A percentile compares a stretch with the other conserved stretches of the same genome.
Evolutionary conservation across 2,329 filamentous ascomycete genomes (phyloP).

Genomic region (Beauveria rudraprayagi): DNA sequence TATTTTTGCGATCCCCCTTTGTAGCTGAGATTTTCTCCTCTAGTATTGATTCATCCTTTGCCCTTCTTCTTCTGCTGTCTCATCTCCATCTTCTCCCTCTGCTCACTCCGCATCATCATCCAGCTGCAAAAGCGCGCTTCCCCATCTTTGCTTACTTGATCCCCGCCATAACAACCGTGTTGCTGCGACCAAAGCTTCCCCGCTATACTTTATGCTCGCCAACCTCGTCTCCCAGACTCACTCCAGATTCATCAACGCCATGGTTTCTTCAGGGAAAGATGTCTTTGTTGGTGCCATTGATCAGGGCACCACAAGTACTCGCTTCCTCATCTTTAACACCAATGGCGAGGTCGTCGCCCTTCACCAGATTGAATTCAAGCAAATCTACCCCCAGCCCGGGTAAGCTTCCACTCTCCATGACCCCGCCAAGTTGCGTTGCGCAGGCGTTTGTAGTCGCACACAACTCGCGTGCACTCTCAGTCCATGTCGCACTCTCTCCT

Average conservation of each 20-base stretch:
- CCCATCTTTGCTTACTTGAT: slow-evolving; percentile 8
- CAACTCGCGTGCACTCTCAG: too few relatives aligned
- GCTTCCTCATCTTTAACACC: slow-evolving; percentile 71
- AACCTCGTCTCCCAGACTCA: slow-evolving; percentile 17
- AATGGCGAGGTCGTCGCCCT: slow-evolving; percentile 60
- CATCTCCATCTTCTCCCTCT: neutral
- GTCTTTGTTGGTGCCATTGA: slow-evolving; percentile 69
- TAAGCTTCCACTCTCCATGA: slow-evolving; percentile 30
- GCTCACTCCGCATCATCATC: neutral
- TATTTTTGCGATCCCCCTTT: slow-evolving; percentile 12
- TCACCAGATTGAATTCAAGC: slow-evolving; percentile 69
- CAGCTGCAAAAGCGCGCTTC: neutral
- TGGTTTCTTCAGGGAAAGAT: slow-evolving; percentile 24
- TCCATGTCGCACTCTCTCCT: too few relatives aligned
- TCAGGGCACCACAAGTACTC: slow-evolving; percentile 69
- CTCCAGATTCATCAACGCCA: slow-evolving; percentile 18
- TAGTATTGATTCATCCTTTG: neutral
- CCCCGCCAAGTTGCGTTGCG: neutral
- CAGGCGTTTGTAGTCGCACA: neutral
- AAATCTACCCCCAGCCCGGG: slow-evolving; percentile 69
- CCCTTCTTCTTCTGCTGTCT: neutral
- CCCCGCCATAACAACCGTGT: slow-evolving; percentile 6
- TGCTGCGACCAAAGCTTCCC: slow-evolving; percentile 11
- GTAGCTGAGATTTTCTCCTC: neutral
- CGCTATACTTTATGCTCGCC: slow-evolving; percentile 16